Evolutionary conservation across 2,329 filamentous ascomycete genomes (phyloP).

Genomic region (Hymenoscyphus albidus): DNA sequence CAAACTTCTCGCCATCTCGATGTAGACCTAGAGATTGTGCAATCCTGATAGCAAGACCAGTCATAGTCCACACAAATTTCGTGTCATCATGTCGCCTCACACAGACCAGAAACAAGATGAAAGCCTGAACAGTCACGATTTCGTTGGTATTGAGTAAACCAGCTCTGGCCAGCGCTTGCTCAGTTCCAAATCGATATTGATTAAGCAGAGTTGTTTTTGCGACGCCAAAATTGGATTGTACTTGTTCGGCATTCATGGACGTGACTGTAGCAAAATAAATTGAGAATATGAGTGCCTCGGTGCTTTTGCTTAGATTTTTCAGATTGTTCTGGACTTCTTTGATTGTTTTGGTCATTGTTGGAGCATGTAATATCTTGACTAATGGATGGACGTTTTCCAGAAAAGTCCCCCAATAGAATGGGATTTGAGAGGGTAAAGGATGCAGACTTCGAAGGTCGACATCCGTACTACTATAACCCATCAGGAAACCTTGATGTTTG

Average conservation of each 20-base stretch:
- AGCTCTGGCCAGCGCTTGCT: conserved; percentile 52
- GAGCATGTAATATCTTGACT: conserved; percentile 67
- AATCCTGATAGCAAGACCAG: conserved; percentile 54
- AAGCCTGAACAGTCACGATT: conserved; percentile 51
- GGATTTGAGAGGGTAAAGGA: conserved; percentile 61
- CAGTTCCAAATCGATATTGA: conserved; percentile 49
- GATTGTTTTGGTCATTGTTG: conserved; percentile 59
- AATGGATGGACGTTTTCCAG: conserved; percentile 71
- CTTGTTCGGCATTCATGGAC: conserved; percentile 34
- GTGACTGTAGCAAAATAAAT: conserved; percentile 54
- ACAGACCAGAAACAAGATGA: conserved; percentile 52
- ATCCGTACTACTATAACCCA: conserved; percentile 68
- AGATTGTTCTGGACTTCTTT: conserved; percentile 57
- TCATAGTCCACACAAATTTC: conserved; percentile 51
- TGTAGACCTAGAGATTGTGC: conserved; percentile 58
- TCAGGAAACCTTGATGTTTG: conserved; percentile 68
- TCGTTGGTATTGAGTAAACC: conserved; percentile 53
- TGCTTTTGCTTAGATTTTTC: conserved; percentile 46
- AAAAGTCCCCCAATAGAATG: conserved; percentile 66
- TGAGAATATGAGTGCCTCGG: conserved; percentile 50
- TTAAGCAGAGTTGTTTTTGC: conserved; percentile 42
- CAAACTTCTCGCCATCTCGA: conserved; percentile 52
- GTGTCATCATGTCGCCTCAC: conserved; percentile 46
- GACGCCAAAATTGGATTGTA: conserved; percentile 38
- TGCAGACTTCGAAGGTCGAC: conserved; percentile 63